These are phyloP conservation scores for Drechslera avenae DNA, from an alignment of 2,329 filamentous ascomycete genomes.

Conservation along the genomic window DNA sequence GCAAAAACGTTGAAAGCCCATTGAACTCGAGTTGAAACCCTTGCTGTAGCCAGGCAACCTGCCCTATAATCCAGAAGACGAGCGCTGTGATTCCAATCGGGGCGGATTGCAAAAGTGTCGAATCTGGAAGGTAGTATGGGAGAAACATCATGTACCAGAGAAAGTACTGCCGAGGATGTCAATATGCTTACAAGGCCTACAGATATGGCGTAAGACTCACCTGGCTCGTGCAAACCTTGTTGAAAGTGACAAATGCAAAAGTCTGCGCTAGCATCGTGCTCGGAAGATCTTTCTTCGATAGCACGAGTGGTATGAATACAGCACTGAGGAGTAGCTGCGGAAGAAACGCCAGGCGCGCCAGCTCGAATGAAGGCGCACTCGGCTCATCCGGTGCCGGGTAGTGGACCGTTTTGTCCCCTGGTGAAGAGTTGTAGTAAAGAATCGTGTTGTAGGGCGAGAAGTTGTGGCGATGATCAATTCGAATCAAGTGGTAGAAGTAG, in stretches of 20 bases:
- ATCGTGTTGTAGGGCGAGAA: conserved; percentile 96
- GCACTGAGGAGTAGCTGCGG: conserved; percentile 85
- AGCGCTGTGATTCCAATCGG: conserved; percentile 68
- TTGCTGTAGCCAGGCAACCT: conserved; percentile 62
- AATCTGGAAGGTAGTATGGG: conserved; percentile 84
- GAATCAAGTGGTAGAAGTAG: conserved; percentile 88
- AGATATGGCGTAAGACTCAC: conserved; percentile 56
- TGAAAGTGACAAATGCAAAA: conserved; percentile 95
- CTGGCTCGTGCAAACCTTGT: conserved; percentile 98
- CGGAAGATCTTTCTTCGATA: conserved; percentile 82
- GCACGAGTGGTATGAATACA: conserved; percentile 72
- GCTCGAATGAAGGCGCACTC: conserved; percentile 50
- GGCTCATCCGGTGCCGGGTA: conserved; percentile 23
- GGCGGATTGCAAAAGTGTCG: conserved; percentile 68
- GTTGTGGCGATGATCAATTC: conserved; percentile 96
- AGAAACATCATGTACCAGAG: conserved; percentile 97
- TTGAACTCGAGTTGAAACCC: conserved; percentile 61
- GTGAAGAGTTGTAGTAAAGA: conserved; percentile 81
- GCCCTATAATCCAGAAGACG: conserved; percentile 73
- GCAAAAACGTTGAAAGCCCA: conserved; percentile 81
- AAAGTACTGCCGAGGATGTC: conserved; percentile 72
- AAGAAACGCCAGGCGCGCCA: conserved; percentile 85
- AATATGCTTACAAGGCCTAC: conserved; percentile 1
- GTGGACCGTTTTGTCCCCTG: conserved; percentile 17
- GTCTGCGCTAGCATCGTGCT: conserved; percentile 92